Conservation (phyloP, 2,329 filamentous ascomycete species). For the Dryadomyces sulphureus region DNA sequence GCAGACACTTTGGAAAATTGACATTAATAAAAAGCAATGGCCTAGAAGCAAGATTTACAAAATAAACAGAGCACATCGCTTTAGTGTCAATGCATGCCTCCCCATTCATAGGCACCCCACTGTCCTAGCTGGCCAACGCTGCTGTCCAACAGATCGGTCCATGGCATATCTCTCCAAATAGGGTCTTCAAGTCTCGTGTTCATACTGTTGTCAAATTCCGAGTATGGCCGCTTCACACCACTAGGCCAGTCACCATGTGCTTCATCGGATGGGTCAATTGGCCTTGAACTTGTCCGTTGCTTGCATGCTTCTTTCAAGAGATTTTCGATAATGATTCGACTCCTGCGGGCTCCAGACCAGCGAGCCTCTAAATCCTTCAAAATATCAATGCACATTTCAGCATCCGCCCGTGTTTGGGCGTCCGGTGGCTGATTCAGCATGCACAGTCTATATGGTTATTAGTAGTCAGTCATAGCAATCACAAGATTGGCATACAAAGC, state of each 20-base stretch:
- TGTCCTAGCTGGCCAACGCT: neutral
- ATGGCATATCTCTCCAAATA: conserved; percentile 3
- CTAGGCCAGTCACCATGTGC: neutral
- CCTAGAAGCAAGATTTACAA: conserved; percentile 9
- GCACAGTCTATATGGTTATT: conserved; percentile 7
- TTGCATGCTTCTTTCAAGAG: conserved; percentile 7
- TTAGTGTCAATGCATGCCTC: neutral
- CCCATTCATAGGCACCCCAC: neutral
- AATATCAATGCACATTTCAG: conserved; percentile 11
- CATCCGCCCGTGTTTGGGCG: conserved; percentile 6
- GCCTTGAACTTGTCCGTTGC: neutral
- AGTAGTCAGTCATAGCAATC: neutral
- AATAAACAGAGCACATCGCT: too few species aligned
- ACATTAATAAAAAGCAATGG: conserved; percentile 14
- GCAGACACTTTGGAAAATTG: conserved; percentile 7
- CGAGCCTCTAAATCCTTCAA: conserved; percentile 13
- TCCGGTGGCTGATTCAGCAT: conserved; percentile 8
- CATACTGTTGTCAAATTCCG: neutral
- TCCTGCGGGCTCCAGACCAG: conserved; percentile 14
- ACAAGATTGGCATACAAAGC: conserved; percentile 9
- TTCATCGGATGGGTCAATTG: neutral
- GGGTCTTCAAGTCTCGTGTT: neutral
- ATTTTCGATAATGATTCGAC: conserved; percentile 14
- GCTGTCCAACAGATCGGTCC: conserved; percentile 2
- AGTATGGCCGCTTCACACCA: conserved; percentile 1